Base-by-base conservation (phyloP, 2,329 filamentous ascomycete species). In the Monilinia aucupariae region DNA sequence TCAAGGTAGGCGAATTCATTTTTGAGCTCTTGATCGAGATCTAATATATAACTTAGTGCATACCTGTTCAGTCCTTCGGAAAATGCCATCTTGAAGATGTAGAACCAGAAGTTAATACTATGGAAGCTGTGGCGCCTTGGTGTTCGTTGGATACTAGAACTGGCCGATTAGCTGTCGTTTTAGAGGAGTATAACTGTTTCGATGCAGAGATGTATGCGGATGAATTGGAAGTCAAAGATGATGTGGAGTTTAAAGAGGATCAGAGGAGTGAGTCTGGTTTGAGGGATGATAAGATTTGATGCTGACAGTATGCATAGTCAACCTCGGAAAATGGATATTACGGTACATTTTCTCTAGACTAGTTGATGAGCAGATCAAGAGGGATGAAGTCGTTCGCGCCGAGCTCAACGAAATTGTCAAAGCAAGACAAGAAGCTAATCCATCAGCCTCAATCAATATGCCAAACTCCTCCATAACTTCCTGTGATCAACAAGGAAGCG, bases 201-300 rank as follows among this genome's bases (percentile, higher is more conserved):
- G 94, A 99, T 76, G 94, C 92, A 20, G 94, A 99, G 73, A 89
- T 96, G 75, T 99, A 99, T 74, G 93, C 92, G 0, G 94, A 99
- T 73, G 92, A 97, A 76, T 78, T 96, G 43, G 80, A 86, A 48
- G 70, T 93, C 61, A 83, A 89, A 13, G 87, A 91, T 66, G 79
- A 84, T n/a, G 80, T 89, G 22, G 88, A 92, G 15, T 96, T 96
- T 72, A 82, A 89, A 63, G 93, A 97, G 70, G 94, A 99, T 70
- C 93, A 97, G 77, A 85, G 94, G 78, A 96, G 90, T 93, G 82
- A 72, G 86, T 75, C 4, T 64, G 13, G 22, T 22, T 37, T 54
- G 27, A n/a, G n/a, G 25, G 17, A 27, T 30, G n/a, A 70, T 62
- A 43, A 61, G 37, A n/a, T 37, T 25, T 61, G 45, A 70, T 73